Conservation (phyloP, 306 rosid species). For the Trifolium fragiferum region DNA sequence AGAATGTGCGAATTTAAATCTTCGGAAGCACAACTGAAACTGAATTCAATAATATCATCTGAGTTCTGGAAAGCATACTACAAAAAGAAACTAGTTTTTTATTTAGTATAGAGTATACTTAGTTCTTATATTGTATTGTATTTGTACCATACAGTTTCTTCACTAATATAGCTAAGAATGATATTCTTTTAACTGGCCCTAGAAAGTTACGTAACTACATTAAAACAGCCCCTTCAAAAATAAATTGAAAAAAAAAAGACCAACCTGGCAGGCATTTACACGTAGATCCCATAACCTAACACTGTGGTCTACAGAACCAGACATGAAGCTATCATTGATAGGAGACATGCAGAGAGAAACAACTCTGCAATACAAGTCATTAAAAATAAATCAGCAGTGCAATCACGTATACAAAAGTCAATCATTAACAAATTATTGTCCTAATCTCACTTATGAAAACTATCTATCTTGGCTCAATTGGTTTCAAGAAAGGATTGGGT, state of each 20-base stretch:
- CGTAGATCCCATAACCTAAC: conserved; percentile 99
- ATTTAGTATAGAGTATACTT: neutral
- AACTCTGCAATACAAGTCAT: conserved; percentile 57
- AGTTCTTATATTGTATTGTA: neutral
- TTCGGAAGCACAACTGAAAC: conserved; percentile 31
- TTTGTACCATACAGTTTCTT: neutral
- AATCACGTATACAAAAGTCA: neutral
- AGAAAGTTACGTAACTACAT: conserved; percentile 4
- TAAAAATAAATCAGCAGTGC: conserved; percentile 40
- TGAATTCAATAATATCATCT: conserved; percentile 29
- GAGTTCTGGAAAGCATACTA: conserved; percentile 23
- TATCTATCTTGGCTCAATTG: conserved; percentile 1
- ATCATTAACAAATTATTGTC: conserved; percentile 15
- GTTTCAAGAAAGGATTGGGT: neutral
- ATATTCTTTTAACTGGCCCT: conserved; percentile 9
- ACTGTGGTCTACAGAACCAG: conserved; percentile 92
- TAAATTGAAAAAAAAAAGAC: conserved; percentile 10
- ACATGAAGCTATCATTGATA: conserved; percentile 97
- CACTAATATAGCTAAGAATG: conserved; percentile 21
- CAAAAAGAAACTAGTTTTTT: neutral
- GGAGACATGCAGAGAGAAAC: conserved; percentile 99
- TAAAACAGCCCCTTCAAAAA: neutral
- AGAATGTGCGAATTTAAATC: conserved; percentile 14
- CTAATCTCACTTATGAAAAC: conserved; percentile 11
- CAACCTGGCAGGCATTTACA: conserved; percentile 96